Evolutionary conservation across 352 stramenopile species (phyloP).

Genomic region (Pythium sukuiense): DNA sequence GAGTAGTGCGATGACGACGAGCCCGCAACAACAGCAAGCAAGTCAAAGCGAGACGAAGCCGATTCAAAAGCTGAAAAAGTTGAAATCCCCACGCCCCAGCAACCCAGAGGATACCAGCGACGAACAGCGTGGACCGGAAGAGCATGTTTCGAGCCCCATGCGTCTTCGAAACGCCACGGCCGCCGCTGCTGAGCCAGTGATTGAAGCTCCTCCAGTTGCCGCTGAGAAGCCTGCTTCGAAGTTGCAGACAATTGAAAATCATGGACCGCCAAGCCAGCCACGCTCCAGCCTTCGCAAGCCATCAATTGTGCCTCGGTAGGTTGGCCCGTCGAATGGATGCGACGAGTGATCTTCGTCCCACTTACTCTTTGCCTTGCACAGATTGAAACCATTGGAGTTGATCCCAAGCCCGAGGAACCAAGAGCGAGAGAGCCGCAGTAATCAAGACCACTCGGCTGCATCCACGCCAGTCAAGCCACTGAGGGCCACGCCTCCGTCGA

Average conservation of each 20-base stretch:
- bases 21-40: not conserved
- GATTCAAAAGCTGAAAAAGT: not conserved
- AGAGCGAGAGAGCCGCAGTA: slow-evolving; percentile 10
- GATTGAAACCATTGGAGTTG: slow-evolving; percentile 42
- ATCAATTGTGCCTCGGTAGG: slow-evolving; percentile 8
- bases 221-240: not conserved
- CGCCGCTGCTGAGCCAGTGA: not conserved
- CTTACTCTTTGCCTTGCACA: slow-evolving; percentile 9
- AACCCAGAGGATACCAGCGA: not conserved
- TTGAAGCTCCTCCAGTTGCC: not conserved
- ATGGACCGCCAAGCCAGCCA: not conserved
- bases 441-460: slow-evolving; percentile 2
- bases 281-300: slow-evolving; percentile 13
- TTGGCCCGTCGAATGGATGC: not conserved
- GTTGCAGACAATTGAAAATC: not conserved
- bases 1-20: not conserved
- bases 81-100: not conserved
- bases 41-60: not conserved
- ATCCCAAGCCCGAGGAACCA: slow-evolving; percentile 23
- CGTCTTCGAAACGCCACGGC: not conserved
- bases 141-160: slow-evolving; percentile 14
- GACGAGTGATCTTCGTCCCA: not conserved
- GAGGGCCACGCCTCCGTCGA: slow-evolving; percentile 1
- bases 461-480: slow-evolving; percentile 1
- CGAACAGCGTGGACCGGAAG: slow-evolving; percentile 5